Base-by-base conservation (phyloP, 805 yeast species). In the Torulaspora maleeae region DNA sequence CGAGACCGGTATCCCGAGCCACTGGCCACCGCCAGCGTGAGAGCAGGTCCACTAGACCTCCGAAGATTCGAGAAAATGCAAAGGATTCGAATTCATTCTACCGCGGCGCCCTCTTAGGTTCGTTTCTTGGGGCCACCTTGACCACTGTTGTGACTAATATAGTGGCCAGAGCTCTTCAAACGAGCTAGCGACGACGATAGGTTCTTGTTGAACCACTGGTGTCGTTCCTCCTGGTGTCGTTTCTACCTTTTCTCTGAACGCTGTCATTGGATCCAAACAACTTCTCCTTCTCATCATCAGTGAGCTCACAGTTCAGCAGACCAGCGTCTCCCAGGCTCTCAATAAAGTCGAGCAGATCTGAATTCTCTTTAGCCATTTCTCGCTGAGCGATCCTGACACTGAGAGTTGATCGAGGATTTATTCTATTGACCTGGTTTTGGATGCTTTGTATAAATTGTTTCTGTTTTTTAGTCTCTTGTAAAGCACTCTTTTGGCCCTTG, bases 321-420 rank as follows among this genome's bases (percentile, higher is more conserved):
- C 53, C 46, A 9, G 60, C 57, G 49, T 66, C 67, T 7, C 70
- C 70, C 19, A 70, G 45, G 38, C 67, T 67, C 48, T 63, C 62
- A 7, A 76, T 67, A 41, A 76, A 72, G 12, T 70, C 67, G 15
- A 76, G 44, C 1, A 76, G 58, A 32, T 60, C 53, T 4, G 57
- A 49, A 51, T 76, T 76, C 48, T 76, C 78, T 24, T 61, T 56
- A 19, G 67, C 68, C 50, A 68, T 62, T 27, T 72, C 77, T 44
- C 76, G 60, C 51, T 74, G 77, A 4, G 70, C 62, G 22, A 74
- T 55, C 25, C 63, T 61, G 13, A 59, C 54, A 53, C 66, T 71
- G 17, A 74, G 59, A 48, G 56, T 63, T 34, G 64, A 60, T 11
- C 53, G 54, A 1, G 64, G 60, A 44, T 60, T 55, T 38, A 55